Conservation (phyloP, 2,329 filamentous ascomycete species). For the Thelonectria rubi region DNA sequence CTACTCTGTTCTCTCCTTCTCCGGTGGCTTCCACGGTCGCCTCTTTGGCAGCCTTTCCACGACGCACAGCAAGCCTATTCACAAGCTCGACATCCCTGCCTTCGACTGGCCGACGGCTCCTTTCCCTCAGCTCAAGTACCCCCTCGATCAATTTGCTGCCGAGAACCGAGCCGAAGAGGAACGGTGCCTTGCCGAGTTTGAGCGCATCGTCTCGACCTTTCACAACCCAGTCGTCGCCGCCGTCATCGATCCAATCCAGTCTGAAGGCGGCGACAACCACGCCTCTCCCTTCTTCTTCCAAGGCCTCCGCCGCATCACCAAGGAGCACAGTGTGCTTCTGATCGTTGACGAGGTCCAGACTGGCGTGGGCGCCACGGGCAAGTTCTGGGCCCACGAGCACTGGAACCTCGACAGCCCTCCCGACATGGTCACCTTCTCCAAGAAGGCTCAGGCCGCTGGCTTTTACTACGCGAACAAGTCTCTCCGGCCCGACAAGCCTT, state of each 20-base stretch:
- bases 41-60: conserved; percentile 87
- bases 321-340: conserved; percentile 79
- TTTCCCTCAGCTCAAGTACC: conserved; percentile 86
- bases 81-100: conserved; percentile 93
- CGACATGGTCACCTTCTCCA: conserved; percentile 94
- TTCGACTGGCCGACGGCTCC: conserved; percentile 93
- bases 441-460: conserved; percentile 84
- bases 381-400: conserved; percentile 97
- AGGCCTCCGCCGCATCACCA: conserved; percentile 79
- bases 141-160: conserved; percentile 77
- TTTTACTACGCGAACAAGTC: conserved; percentile 90
- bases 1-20: conserved; percentile 87
- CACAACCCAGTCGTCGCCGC: conserved; percentile 81
- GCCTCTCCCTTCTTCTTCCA: conserved; percentile 86
- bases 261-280: conserved; percentile 93
- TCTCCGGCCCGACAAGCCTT: conserved; percentile 89
- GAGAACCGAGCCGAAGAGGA: conserved; percentile 84
- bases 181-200: conserved; percentile 81
- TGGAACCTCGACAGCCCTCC: conserved; percentile 82
- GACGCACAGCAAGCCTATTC: conserved; percentile 89
- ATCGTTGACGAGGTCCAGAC: conserved; percentile 90
- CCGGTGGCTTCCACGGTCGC: conserved; percentile 85
- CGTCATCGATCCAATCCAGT: conserved; percentile 88
- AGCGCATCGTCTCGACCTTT: conserved; percentile 79
- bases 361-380: conserved; percentile 88